Evolutionary conservation across 257 asterid genomes (phyloP), one percentile per base, ranked within the genome.

Genomic region (Rauvolfia tetraphylla): DNA sequence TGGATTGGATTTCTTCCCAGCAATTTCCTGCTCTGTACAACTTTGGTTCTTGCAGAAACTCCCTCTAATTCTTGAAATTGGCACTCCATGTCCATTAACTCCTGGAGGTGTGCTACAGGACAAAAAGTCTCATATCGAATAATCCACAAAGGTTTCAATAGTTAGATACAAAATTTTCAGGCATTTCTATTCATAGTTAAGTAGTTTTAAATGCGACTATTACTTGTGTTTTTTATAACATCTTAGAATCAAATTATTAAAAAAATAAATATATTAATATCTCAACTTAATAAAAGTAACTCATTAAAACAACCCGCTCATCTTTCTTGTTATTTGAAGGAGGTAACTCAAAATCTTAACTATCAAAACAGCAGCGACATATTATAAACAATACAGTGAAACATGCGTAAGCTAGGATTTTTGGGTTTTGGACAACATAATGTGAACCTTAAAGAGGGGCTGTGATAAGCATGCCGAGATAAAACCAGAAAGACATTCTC

Each of bases 1-100:
- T 76, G 69, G 62, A 29, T 69, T 42, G 71, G 61, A 34, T 69
- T 42, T 48, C 66, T 75, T 72, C 38, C 75, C 62, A 42, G 59
- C 38, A 56, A 58, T 15, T 27, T 57, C 62, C 22, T 51, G 49
- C 62, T 56, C 29, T 58, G 58, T 13, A 8, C 18, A 74, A 41
- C 20, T 59, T 0, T 7, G 22, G 18, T 38, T 0, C 33, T 71
- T 17, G 14, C 46, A 49, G 59, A 12, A 14, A 33, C 51, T 71
- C 15, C 17, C 57, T 49, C 44, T 71, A 57, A 29, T 29, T 42
- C 20, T 41, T 69, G 39, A 69, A 12, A 25, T 27, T 14, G 29
- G 23, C 5, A 7, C 7, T 46, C 10, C 51, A 46, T 46, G 51
- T 46, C 51, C 51, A 46, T 46, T 46, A 46, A 23, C 0, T 15